Conservation (phyloP, 352 stramenopile species). For the Globisporangium acanthophoron region DNA sequence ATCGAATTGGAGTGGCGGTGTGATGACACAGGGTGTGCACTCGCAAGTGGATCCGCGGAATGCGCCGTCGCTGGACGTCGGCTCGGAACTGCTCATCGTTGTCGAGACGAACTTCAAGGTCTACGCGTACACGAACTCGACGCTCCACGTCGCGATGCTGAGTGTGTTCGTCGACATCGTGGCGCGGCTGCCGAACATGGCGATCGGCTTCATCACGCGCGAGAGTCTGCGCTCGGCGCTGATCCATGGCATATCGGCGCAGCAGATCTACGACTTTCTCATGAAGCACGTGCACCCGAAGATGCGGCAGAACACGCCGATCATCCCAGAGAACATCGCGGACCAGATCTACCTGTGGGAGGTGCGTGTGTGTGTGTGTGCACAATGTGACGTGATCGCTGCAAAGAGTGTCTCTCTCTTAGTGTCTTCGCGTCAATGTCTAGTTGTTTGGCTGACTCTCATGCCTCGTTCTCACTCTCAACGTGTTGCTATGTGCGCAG, state of each 20-base stretch:
- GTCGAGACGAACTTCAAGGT: constrained; percentile 93
- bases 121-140: constrained; percentile 87
- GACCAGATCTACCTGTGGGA: constrained; percentile 92
- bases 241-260: constrained; percentile 86
- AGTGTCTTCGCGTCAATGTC: neutral
- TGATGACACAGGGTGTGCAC: constrained; percentile 17
- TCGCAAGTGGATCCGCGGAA: constrained; percentile 36
- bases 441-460: too few species aligned
- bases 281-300: constrained; percentile 86
- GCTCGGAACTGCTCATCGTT: constrained; percentile 55
- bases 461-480: too few species aligned
- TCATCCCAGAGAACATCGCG: constrained; percentile 87
- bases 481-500: constrained; percentile 3
- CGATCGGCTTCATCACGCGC: constrained; percentile 89
- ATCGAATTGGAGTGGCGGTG: neutral
- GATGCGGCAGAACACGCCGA: constrained; percentile 62
- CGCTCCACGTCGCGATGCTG: constrained; percentile 90
- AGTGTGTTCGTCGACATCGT: constrained; percentile 90
- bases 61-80: constrained; percentile 26
- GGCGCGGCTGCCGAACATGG: constrained; percentile 84
- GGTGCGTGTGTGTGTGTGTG: constrained; percentile 16
- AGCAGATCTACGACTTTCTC: constrained; percentile 91
- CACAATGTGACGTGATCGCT: neutral
- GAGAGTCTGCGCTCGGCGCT: constrained; percentile 87
- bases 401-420: neutral